Evolutionary conservation across 2,329 filamentous ascomycete species (phyloP).

Genomic region (Cryphonectria parasitica): DNA sequence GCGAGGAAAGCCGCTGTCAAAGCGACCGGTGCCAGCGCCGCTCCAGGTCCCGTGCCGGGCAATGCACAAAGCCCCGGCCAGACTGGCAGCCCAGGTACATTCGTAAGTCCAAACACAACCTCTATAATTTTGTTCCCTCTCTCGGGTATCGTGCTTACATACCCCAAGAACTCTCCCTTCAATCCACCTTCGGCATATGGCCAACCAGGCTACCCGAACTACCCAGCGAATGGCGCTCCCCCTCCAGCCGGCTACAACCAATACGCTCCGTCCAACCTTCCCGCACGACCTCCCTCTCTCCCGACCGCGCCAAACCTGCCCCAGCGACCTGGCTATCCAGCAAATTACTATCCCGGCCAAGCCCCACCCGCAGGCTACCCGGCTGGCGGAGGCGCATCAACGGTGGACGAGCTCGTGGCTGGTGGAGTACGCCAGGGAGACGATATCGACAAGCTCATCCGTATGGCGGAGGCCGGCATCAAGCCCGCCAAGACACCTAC

Average conservation of each 20-base stretch:
- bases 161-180: constrained; percentile 46
- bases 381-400: constrained; percentile 42
- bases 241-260: constrained; percentile 37
- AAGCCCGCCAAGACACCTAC: constrained; percentile 45
- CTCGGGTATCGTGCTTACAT: constrained; percentile 32
- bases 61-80: constrained; percentile 55
- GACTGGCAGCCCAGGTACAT: constrained; percentile 56
- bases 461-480: constrained; percentile 66
- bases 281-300: constrained; percentile 48
- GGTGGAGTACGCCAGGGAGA: constrained; percentile 54
- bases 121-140: background rate
- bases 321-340: constrained; percentile 36
- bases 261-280: constrained; percentile 48
- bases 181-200: constrained; percentile 44
- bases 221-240: constrained; percentile 39
- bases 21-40: constrained; percentile 59
- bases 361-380: constrained; percentile 36
- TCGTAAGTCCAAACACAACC: constrained; percentile 56
- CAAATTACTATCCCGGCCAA: constrained; percentile 36
- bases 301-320: constrained; percentile 34
- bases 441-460: constrained; percentile 68
- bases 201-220: constrained; percentile 39
- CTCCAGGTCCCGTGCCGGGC: constrained; percentile 56
- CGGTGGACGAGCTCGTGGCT: constrained; percentile 53
- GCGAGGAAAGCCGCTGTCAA: constrained; percentile 67